Evolutionary conservation across 2,329 filamentous ascomycete genomes (phyloP), one percentile per base, ranked within the genome.

Genomic region (Aspergillus piperis): DNA sequence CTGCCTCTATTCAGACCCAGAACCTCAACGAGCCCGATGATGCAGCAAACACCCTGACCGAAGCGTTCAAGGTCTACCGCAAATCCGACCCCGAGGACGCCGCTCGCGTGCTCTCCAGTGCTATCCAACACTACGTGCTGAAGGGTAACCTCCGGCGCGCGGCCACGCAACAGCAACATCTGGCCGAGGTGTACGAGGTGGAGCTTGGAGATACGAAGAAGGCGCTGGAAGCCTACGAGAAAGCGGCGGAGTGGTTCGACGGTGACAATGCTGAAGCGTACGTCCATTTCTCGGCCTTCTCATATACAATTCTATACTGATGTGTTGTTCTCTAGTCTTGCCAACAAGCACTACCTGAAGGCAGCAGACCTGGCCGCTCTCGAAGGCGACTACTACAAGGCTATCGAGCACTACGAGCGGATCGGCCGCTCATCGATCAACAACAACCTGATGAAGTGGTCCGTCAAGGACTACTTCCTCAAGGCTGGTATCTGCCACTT

Each of bases 11-110:
- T 61, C 91, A 96, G 76, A 85, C 81, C 53, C 84, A 88, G 66
- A 88, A 93, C 70, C 85, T 98, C 54, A 96, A 92, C 73, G 93
- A 98, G 73, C 91, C 90, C 44, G 91, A 96, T 74, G 95, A 98
- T 74, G 92, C 92, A 51, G 93, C 94, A 65, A 96, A 96, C 78
- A 89, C 90, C 51, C 82, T 92, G 62, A 86, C 89, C 71, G 93
- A 98, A 76, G 95, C 95, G 55, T 98, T 93, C 85, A 97, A 98
- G 82, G 90, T 92, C 62, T 98, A 97, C 81, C 86, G 89, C 70
- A 96, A 92, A 78, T 88, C 90, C 56, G 88, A 91, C 70, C 92
- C 92, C 19, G 84, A 91, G 73, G 89, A 94, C 70, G 94, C 93
- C 15, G 91, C 90, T 47, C 83, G 91, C 63, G 92, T 91, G 71